These are phyloP conservation scores for Echria macrotheca DNA, from an alignment of 495 filamentous ascomycete species.

Conservation along the genomic window DNA sequence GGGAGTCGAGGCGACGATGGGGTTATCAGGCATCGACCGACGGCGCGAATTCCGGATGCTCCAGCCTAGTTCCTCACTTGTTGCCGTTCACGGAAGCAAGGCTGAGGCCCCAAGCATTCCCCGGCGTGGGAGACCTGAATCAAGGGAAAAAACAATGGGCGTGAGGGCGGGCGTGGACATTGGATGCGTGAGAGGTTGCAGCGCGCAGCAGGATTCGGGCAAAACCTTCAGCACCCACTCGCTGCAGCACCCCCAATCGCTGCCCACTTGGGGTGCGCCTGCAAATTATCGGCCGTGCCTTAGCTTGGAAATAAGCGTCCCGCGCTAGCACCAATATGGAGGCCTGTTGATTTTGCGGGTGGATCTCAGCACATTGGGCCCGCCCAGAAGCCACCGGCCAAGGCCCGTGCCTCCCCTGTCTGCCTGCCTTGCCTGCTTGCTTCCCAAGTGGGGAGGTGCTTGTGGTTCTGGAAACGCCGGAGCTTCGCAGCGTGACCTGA, in stretches of 20 bases:
- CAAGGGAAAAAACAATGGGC: constrained; percentile 15
- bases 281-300: constrained; percentile 16
- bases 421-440: too few species aligned
- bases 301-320: constrained; percentile 18
- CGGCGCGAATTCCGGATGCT: background rate
- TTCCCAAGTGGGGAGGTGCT: constrained; percentile 1
- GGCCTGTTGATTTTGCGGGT: constrained; percentile 13
- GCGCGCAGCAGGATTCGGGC: constrained; percentile 11
- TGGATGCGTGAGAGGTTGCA: constrained; percentile 9
- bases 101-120: constrained; percentile 12
- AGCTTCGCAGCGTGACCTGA: background rate
- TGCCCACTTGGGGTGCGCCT: constrained; percentile 13
- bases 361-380: background rate
- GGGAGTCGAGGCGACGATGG: constrained; percentile 9
- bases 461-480: background rate
- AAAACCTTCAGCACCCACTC: background rate
- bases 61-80: background rate
- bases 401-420: constrained; percentile 3
- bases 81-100: constrained; percentile 7
- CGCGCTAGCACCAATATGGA: constrained; percentile 15
- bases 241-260: background rate
- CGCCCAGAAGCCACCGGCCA: constrained; percentile 7
- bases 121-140: constrained; percentile 10
- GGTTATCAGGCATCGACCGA: background rate
- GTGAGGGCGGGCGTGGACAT: constrained; percentile 8